Conservation (phyloP, 495 filamentous ascomycete genomes). For the Penicillium bialowiezense region DNA sequence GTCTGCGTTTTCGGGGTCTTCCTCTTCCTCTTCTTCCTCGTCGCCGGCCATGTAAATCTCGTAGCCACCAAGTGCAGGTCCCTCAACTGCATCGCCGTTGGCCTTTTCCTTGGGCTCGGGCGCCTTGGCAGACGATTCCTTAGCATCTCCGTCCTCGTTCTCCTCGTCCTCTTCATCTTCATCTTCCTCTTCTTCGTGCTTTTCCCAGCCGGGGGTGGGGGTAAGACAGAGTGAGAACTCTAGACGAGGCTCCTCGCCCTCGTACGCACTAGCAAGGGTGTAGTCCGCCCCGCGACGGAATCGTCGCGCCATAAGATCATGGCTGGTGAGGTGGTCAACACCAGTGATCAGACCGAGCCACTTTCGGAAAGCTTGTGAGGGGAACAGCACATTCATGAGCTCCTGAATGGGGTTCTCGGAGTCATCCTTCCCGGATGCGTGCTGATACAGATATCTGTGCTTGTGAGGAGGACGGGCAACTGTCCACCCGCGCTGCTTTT, state of each 20-base stretch:
- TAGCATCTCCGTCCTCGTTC: slow-evolving; percentile 27
- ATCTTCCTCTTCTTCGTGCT: slow-evolving; percentile 57
- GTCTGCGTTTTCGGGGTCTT: slow-evolving; percentile 26
- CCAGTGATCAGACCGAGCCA: slow-evolving; percentile 84
- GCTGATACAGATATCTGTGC: slow-evolving; percentile 84
- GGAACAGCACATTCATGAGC: slow-evolving; percentile 73
- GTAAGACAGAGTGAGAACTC: slow-evolving; percentile 85
- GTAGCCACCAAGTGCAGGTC: slow-evolving; percentile 71
- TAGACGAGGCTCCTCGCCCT: slow-evolving; percentile 72
- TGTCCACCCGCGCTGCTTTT: slow-evolving; percentile 59
- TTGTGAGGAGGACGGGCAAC: slow-evolving; percentile 91
- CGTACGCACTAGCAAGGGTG: slow-evolving; percentile 82
- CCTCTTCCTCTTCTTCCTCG: slow-evolving; percentile 55
- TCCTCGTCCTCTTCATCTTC: slow-evolving; percentile 52
- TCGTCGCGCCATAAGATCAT: slow-evolving; percentile 70
- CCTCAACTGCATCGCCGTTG: slow-evolving; percentile 36
- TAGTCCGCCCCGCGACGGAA: slow-evolving; percentile 90
- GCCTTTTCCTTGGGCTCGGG: slow-evolving; percentile 25
- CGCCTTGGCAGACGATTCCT: slow-evolving; percentile 7
- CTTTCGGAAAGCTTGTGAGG: slow-evolving; percentile 82
- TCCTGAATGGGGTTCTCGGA: slow-evolving; percentile 63
- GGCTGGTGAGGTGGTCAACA: slow-evolving; percentile 56
- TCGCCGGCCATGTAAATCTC: slow-evolving; percentile 92
- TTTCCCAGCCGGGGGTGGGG: slow-evolving; percentile 79
- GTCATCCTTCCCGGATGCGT: slow-evolving; percentile 36